phyloP scores from a whole-genome alignment of 768 basidiomycete species.

The Phanerochaete sordida region DNA sequence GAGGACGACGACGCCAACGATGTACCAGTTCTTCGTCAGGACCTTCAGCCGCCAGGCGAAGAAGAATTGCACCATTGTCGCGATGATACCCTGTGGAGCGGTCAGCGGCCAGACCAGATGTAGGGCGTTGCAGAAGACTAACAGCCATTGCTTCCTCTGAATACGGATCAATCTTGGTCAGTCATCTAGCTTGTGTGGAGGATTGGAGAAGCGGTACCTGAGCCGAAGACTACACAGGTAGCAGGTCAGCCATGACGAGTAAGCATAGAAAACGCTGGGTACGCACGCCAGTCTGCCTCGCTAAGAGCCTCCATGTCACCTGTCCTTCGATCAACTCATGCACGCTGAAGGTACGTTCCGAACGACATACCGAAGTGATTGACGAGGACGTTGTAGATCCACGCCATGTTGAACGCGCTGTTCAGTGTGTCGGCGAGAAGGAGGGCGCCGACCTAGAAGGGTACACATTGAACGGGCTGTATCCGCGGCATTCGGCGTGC shows the following conservation, averaged over 20 bases:
- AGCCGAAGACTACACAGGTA: slow-evolving; percentile 1
- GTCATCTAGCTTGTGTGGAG: background rate
- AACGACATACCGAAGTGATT: slow-evolving; percentile 9
- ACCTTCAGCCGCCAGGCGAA: slow-evolving; percentile 13
- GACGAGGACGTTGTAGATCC: slow-evolving; percentile 13
- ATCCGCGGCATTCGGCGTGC: background rate
- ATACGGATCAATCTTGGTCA: background rate
- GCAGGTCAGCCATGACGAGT: background rate
- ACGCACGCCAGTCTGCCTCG: slow-evolving; percentile 5
- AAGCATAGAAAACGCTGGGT: background rate
- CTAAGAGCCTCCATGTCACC: slow-evolving; percentile 2
- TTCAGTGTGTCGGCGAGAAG: slow-evolving; percentile 15
- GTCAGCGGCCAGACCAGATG: background rate
- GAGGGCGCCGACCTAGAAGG: slow-evolving; percentile 10
- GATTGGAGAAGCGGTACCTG: background rate
- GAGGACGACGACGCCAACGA: slow-evolving; percentile 1
- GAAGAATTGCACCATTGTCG: slow-evolving; percentile 13
- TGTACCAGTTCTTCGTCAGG: slow-evolving; percentile 7
- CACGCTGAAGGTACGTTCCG: background rate
- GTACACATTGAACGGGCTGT: background rate
- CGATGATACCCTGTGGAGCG: slow-evolving; percentile 13
- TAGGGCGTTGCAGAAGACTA: background rate
- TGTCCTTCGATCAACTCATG: background rate
- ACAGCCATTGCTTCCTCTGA: slow-evolving; percentile 10
- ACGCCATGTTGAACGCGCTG: slow-evolving; percentile 12